Conservation (phyloP, 2,329 filamentous ascomycete species). For the Didymella pomorum region DNA sequence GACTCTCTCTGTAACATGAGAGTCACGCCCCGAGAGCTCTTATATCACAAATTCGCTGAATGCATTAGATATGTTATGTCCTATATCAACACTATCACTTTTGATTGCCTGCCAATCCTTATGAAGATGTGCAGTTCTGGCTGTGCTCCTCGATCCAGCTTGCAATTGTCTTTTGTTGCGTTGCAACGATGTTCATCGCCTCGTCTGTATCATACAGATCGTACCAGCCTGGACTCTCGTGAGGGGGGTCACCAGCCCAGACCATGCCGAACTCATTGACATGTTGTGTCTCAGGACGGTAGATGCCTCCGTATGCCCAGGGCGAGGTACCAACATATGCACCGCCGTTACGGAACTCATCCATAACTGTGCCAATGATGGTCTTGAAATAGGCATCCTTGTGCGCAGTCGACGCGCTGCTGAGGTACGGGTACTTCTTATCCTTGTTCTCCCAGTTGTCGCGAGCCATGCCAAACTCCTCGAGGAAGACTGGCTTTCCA, state of each 20-base stretch:
- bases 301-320: slow-evolving; percentile 53
- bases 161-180: slow-evolving; percentile 44
- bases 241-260: slow-evolving; percentile 53
- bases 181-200: slow-evolving; percentile 49
- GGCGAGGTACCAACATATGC: slow-evolving; percentile 50
- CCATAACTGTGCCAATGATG: slow-evolving; percentile 49
- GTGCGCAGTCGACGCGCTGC: slow-evolving; percentile 45
- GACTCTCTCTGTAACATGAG: too few species aligned
- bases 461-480: slow-evolving; percentile 53
- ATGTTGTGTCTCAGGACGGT: slow-evolving; percentile 50
- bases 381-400: slow-evolving; percentile 52
- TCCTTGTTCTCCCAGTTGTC: slow-evolving; percentile 52
- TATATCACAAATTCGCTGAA: neutral
- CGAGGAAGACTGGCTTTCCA: slow-evolving; percentile 50
- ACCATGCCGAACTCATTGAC: slow-evolving; percentile 52
- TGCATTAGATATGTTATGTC: neutral
- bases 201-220: slow-evolving; percentile 51
- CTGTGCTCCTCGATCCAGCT: slow-evolving; percentile 38
- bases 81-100: neutral
- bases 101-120: neutral
- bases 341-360: slow-evolving; percentile 46
- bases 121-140: slow-evolving; percentile 11
- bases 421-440: slow-evolving; percentile 50
- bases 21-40: too few species aligned
- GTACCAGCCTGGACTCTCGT: slow-evolving; percentile 53